A percentile compares a stretch with the other conserved stretches of the same genome.
phyloP scores from a whole-genome alignment of 495 filamentous ascomycete genomes.

The Aspergillus cavernicola region DNA sequence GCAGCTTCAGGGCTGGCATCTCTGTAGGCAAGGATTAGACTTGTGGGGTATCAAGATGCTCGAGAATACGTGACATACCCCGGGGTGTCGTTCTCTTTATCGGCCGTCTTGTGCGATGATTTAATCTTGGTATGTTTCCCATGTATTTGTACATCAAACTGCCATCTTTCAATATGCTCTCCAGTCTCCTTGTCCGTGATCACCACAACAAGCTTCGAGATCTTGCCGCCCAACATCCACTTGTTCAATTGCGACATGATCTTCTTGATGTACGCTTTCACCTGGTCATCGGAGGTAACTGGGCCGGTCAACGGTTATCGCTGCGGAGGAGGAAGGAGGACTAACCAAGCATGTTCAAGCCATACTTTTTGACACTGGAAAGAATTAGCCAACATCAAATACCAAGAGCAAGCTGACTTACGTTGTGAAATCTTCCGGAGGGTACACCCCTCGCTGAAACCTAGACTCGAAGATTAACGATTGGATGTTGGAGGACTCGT shows the following conservation, averaged over 20 bases:
- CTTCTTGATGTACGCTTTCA: conserved; percentile 98
- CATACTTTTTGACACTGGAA: conserved; percentile 91
- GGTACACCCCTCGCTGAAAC: conserved; percentile 96
- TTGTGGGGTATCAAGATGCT: not conserved
- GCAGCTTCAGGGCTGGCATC: conserved; percentile 28
- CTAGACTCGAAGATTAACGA: conserved; percentile 32
- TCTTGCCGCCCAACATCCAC: conserved; percentile 96
- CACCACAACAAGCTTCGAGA: conserved; percentile 92
- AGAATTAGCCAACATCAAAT: conserved; percentile 1
- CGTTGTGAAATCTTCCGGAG: conserved; percentile 95
- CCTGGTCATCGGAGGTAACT: conserved; percentile 94
- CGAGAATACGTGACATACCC: conserved; percentile 36
- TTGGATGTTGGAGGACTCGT: not conserved
- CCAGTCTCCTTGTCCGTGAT: conserved; percentile 95
- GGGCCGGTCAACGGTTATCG: conserved; percentile 5
- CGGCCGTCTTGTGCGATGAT: conserved; percentile 44
- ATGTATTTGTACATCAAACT: conserved; percentile 91
- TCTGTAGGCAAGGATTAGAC: conserved; percentile 16
- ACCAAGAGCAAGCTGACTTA: conserved; percentile 37
- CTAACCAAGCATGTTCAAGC: conserved; percentile 90
- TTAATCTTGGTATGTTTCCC: conserved; percentile 52
- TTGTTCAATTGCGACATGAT: conserved; percentile 94
- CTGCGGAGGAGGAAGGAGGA: conserved; percentile 1
- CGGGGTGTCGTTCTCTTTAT: conserved; percentile 61
- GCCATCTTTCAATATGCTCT: conserved; percentile 94